Conservation (phyloP, 805 yeast species). For the Komagataella mondaviorum region DNA sequence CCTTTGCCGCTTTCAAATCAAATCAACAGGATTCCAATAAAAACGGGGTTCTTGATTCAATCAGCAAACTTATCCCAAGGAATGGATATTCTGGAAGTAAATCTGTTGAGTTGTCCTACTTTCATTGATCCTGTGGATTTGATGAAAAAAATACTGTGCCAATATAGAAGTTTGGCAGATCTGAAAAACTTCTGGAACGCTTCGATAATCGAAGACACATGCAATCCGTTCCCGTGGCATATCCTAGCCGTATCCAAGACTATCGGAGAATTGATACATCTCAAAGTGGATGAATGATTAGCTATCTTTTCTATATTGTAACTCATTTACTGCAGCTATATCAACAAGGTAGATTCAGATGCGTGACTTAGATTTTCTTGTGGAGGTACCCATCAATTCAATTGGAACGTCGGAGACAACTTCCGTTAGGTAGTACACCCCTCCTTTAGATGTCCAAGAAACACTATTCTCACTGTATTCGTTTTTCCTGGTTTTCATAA, state of each 20-base stretch:
- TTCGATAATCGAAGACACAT: neutral
- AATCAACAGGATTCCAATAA: slow-evolving; percentile 55
- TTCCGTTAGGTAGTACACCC: slow-evolving; percentile 65
- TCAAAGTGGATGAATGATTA: slow-evolving; percentile 25
- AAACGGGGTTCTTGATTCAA: slow-evolving; percentile 46
- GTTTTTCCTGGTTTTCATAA: slow-evolving; percentile 47
- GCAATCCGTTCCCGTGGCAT: slow-evolving; percentile 45
- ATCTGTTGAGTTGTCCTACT: slow-evolving; percentile 60
- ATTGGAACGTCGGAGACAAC: slow-evolving; percentile 20
- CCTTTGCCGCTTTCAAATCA: slow-evolving; percentile 60
- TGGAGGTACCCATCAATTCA: neutral
- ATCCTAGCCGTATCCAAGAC: slow-evolving; percentile 52
- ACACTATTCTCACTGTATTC: slow-evolving; percentile 62
- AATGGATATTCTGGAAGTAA: slow-evolving; percentile 37
- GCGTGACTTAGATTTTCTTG: neutral
- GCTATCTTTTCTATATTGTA: slow-evolving; percentile 3
- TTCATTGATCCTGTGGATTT: slow-evolving; percentile 43
- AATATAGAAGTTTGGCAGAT: slow-evolving; percentile 44
- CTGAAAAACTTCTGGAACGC: slow-evolving; percentile 25
- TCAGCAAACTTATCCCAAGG: slow-evolving; percentile 3
- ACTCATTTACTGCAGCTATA: no score
- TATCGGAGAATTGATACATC: slow-evolving; percentile 43
- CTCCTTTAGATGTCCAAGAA: slow-evolving; percentile 84
- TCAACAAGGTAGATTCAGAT: neutral
- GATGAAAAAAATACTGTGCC: slow-evolving; percentile 41